These are phyloP conservation scores for Macrolepiota fuliginosa DNA, from an alignment of 768 basidiomycete species.

Conservation along the genomic window DNA sequence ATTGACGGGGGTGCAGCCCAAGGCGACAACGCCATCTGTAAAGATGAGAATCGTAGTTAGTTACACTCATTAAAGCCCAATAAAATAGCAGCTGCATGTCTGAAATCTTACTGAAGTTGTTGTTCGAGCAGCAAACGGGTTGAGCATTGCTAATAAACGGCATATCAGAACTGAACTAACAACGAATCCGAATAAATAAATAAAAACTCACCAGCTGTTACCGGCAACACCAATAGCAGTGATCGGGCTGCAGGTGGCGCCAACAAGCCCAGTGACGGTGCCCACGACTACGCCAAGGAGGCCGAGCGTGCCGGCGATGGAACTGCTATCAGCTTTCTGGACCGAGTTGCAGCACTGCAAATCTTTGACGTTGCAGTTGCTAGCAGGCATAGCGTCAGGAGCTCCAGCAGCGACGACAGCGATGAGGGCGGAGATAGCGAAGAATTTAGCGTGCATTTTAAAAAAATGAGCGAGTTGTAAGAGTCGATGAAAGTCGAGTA, in stretches of 20 bases:
- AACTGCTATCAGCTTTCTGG: constrained; percentile 12
- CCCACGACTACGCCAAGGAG: constrained; percentile 18
- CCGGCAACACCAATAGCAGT: constrained; percentile 20
- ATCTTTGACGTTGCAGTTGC: neutral
- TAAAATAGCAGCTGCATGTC: neutral
- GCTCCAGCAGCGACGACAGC: neutral
- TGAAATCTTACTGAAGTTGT: constrained; percentile 20
- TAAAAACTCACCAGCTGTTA: constrained; percentile 21
- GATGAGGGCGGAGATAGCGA: constrained; percentile 3
- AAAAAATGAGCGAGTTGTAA: neutral
- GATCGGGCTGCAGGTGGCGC: constrained; percentile 25
- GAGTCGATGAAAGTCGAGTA: neutral
- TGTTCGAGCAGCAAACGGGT: constrained; percentile 26
- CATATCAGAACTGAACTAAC: neutral
- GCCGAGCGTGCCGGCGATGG: constrained; percentile 3
- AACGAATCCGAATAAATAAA: neutral
- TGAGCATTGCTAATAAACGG: constrained; percentile 19
- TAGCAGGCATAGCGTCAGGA: too few species aligned
- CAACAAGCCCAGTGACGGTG: constrained; percentile 21
- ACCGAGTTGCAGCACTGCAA: constrained; percentile 10
- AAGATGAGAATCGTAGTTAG: neutral
- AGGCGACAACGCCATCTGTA: neutral
- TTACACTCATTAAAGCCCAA: neutral
- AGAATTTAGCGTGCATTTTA: neutral
- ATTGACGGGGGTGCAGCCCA: constrained; percentile 19